These are phyloP conservation scores for Ceratocystis destructans DNA, from an alignment of 2,329 filamentous ascomycete genomes.

Conservation along the genomic window DNA sequence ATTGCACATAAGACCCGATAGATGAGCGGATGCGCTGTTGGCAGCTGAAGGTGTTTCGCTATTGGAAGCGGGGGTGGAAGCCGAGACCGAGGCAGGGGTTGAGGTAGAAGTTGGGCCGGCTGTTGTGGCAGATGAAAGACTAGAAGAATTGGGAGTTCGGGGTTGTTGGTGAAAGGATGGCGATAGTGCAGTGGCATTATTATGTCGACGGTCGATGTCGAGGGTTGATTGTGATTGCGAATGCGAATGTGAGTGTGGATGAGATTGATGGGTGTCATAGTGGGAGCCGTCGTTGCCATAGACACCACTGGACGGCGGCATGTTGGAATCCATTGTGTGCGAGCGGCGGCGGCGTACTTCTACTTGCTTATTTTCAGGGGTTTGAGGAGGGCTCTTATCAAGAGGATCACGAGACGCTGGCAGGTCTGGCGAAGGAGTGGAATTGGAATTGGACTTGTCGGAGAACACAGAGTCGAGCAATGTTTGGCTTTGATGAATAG, in stretches of 20 bases:
- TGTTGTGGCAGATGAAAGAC: not conserved
- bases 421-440: constrained; percentile 23
- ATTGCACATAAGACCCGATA: constrained; percentile 56
- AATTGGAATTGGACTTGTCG: not conserved
- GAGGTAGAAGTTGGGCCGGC: constrained; percentile 34
- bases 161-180: constrained; percentile 33
- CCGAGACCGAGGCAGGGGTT: constrained; percentile 38
- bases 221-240: constrained; percentile 12
- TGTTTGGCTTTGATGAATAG: constrained; percentile 16
- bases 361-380: not conserved
- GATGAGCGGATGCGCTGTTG: constrained; percentile 40
- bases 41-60: constrained; percentile 26
- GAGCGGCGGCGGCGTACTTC: constrained; percentile 10
- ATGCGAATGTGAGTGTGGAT: constrained; percentile 22
- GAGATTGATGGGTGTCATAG: constrained; percentile 25
- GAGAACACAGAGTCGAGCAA: constrained; percentile 10
- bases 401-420: not conserved
- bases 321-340: constrained; percentile 16
- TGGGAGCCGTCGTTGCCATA: constrained; percentile 17
- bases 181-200: constrained; percentile 40
- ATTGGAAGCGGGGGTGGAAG: constrained; percentile 24
- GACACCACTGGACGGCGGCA: constrained; percentile 14
- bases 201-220: constrained; percentile 40
- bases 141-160: constrained; percentile 18
- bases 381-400: not conserved